phyloP scores from a whole-genome alignment of 2,329 filamentous ascomycete genomes.

The Penicillium sp. region DNA sequence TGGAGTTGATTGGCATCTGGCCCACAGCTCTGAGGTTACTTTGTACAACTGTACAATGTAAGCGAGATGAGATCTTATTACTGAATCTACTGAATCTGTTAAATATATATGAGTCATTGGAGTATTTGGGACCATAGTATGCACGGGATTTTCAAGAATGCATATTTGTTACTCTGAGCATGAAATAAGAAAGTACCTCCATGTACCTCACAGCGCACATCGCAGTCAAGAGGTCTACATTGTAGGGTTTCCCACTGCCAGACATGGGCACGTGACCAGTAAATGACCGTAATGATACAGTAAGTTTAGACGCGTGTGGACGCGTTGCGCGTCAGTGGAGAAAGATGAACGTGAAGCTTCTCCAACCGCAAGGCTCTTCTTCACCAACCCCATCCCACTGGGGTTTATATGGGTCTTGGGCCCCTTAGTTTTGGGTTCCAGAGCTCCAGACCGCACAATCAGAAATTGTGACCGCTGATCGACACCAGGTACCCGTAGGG shows the following conservation, averaged over 20 bases:
- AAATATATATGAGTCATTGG: neutral
- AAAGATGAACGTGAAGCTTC: slow-evolving; percentile 5
- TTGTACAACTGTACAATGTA: neutral
- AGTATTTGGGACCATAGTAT: neutral
- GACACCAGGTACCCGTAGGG: slow-evolving; percentile 1
- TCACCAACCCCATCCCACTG: neutral
- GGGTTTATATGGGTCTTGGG: slow-evolving; percentile 6
- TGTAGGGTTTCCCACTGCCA: no score
- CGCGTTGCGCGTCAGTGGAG: slow-evolving; percentile 8
- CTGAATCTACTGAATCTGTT: neutral
- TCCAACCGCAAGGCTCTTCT: slow-evolving; percentile 1
- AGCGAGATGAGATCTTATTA: slow-evolving; percentile 3
- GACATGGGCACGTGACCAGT: slow-evolving; percentile 1
- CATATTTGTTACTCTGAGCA: no score
- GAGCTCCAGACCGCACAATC: slow-evolving; percentile 15
- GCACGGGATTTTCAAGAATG: no score
- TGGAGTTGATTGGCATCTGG: slow-evolving; percentile 5
- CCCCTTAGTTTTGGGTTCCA: neutral
- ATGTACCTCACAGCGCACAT: no score
- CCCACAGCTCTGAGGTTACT: neutral
- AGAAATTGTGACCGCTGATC: slow-evolving; percentile 8
- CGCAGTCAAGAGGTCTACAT: no score
- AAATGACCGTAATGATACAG: neutral
- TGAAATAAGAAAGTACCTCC: no score
- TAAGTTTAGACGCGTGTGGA: slow-evolving; percentile 2